A percentile compares a stretch with the other conserved stretches of the same genome.
Evolutionary conservation across 2,329 filamentous ascomycete genomes (phyloP).

Genomic region (Fusarium haematococcum): DNA sequence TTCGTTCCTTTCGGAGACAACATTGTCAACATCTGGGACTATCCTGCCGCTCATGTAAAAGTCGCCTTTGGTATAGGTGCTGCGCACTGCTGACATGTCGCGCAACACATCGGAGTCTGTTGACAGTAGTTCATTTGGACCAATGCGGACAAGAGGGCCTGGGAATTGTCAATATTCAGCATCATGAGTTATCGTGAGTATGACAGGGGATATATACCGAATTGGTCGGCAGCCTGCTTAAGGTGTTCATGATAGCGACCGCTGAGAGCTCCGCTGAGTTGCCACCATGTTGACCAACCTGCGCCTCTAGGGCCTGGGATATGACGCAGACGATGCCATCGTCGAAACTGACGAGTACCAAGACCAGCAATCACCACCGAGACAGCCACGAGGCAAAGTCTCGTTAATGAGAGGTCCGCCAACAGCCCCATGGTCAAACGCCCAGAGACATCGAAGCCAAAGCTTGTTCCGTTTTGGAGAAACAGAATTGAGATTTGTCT

Average conservation of each 20-base stretch:
- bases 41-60: constrained; percentile 65
- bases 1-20: constrained; percentile 64
- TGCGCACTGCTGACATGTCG: constrained; percentile 52
- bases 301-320: constrained; percentile 43
- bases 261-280: constrained; percentile 42
- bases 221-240: constrained; percentile 38
- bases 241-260: constrained; percentile 46
- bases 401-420: background rate
- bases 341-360: constrained; percentile 14
- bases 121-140: constrained; percentile 56
- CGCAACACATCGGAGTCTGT: constrained; percentile 54
- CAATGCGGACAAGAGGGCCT: constrained; percentile 55
- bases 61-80: constrained; percentile 50
- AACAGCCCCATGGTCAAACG: constrained; percentile 27
- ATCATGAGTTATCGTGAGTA: background rate
- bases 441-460: background rate
- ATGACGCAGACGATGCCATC: constrained; percentile 46
- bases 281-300: constrained; percentile 47
- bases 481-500: background rate
- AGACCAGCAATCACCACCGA: background rate
- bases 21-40: constrained; percentile 65
- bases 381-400: constrained; percentile 1
- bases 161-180: background rate
- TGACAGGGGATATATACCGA: constrained; percentile 27
- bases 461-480: background rate